These are phyloP conservation scores for Paracoccidioides lutzii DNA, from an alignment of 2,329 filamentous ascomycete genomes.

Conservation along the genomic window DNA sequence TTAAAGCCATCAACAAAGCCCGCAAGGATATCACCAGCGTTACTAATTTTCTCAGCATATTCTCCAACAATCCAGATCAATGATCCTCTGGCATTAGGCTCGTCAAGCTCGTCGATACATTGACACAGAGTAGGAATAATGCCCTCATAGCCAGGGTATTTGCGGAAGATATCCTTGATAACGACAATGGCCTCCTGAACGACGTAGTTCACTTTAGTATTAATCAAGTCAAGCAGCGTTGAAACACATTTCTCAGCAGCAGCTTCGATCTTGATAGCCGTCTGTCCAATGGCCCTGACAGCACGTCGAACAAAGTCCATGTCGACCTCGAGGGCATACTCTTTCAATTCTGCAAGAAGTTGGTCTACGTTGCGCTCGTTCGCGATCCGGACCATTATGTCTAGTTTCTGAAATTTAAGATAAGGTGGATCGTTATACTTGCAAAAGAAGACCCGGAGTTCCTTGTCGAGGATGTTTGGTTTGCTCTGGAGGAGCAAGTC, in stretches of 20 bases:
- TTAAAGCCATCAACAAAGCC: conserved; percentile 89
- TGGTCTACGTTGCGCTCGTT: conserved; percentile 96
- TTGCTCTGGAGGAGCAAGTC: conserved; percentile 91
- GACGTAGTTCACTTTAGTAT: conserved; percentile 97
- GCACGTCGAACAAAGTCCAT: conserved; percentile 97
- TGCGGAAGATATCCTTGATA: conserved; percentile 95
- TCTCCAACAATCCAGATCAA: conserved; percentile 99
- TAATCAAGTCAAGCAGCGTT: conserved; percentile 81
- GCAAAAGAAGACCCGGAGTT: conserved; percentile 97
- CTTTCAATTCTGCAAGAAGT: conserved; percentile 82
- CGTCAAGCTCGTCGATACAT: conserved; percentile 92
- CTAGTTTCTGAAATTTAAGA: conserved; percentile 91
- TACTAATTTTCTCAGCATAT: conserved; percentile 98
- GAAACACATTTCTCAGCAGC: conserved; percentile 94
- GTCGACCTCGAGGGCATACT: conserved; percentile 94
- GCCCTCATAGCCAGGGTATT: conserved; percentile 94
- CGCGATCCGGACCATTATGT: conserved; percentile 98
- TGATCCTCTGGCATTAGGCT: conserved; percentile 77
- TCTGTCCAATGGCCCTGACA: conserved; percentile 92
- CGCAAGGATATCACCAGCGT: conserved; percentile 85
- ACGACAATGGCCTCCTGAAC: conserved; percentile 98
- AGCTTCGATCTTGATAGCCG: conserved; percentile 94
- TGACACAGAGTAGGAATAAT: conserved; percentile 95
- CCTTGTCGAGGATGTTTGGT: conserved; percentile 91
- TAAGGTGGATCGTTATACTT: conserved; percentile 99